Conservation (phyloP, 2,329 filamentous ascomycete genomes). For the Exophiala sideris region DNA sequence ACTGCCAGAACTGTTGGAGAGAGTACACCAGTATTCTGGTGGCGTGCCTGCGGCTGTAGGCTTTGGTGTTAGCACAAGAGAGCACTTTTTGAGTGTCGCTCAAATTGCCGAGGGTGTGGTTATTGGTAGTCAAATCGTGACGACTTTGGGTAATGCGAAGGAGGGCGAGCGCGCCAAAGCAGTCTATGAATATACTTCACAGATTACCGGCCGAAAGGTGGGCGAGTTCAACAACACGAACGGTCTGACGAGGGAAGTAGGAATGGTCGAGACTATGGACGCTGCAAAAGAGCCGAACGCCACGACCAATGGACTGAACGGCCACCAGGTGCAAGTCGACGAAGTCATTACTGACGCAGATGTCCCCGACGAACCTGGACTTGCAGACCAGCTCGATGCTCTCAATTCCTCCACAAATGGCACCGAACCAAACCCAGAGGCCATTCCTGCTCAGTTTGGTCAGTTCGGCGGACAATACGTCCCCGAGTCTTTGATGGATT, state of each 20-base stretch:
- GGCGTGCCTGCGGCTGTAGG: constrained; percentile 88
- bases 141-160: constrained; percentile 66
- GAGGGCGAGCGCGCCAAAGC: constrained; percentile 65
- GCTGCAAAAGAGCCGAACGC: constrained; percentile 59
- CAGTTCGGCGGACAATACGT: constrained; percentile 98
- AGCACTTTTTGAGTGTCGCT: constrained; percentile 85
- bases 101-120: constrained; percentile 89
- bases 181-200: constrained; percentile 82
- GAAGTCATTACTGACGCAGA: constrained; percentile 62
- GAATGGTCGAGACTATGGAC: constrained; percentile 65
- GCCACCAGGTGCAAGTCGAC: constrained; percentile 58
- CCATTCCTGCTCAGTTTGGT: constrained; percentile 82
- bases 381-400: constrained; percentile 81
- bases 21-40: constrained; percentile 89
- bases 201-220: constrained; percentile 59
- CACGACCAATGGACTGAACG: constrained; percentile 34
- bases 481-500: constrained; percentile 97
- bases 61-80: constrained; percentile 91
- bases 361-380: constrained; percentile 57
- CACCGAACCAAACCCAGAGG: constrained; percentile 39
- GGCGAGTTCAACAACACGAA: constrained; percentile 44
- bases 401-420: constrained; percentile 61
- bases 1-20: constrained; percentile 74
- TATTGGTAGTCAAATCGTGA: constrained; percentile 94
- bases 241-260: constrained; percentile 60